A percentile compares a stretch with the other conserved stretches of the same genome.
Evolutionary conservation across 2,329 filamentous ascomycete genomes (phyloP).

Genomic region (Cordyceps pruinosa): DNA sequence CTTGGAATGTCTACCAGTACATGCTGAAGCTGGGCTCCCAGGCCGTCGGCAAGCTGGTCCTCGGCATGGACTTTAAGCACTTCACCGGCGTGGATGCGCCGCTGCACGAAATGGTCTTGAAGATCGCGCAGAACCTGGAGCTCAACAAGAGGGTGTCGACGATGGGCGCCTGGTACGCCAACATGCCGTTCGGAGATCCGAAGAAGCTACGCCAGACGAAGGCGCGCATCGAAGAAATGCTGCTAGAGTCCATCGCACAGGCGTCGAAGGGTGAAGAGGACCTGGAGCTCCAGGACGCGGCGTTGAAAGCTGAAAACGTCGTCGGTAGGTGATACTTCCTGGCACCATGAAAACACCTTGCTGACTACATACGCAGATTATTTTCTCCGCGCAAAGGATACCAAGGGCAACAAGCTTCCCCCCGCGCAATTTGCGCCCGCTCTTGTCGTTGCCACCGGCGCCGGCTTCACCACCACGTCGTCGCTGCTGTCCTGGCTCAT

Average conservation of each 20-base stretch:
- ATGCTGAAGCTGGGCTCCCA: conserved; percentile 44
- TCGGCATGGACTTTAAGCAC: conserved; percentile 40
- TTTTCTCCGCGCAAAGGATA: conserved; percentile 44
- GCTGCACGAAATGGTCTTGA: conserved; percentile 42
- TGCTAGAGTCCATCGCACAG: conserved; percentile 31
- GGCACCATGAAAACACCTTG: neutral
- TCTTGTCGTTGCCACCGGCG: conserved; percentile 46
- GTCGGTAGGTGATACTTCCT: neutral
- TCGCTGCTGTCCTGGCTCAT: conserved; percentile 52
- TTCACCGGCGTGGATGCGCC: conserved; percentile 38
- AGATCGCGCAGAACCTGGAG: conserved; percentile 43
- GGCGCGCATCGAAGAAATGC: conserved; percentile 27
- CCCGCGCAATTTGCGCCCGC: conserved; percentile 22
- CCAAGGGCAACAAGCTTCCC: conserved; percentile 47
- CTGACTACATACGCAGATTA: conserved; percentile 34
- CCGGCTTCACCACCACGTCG: conserved; percentile 55
- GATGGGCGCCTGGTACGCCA: conserved; percentile 48
- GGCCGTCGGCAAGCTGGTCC: conserved; percentile 36
- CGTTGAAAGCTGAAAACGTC: conserved; percentile 38
- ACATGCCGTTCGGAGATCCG: conserved; percentile 52
- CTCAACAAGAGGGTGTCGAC: conserved; percentile 54
- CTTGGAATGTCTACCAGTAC: conserved; percentile 43
- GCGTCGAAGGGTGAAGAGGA: conserved; percentile 33
- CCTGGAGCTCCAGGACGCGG: conserved; percentile 40
- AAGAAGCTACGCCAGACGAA: conserved; percentile 31